These are phyloP conservation scores for Coniella lustricola DNA, from an alignment of 2,329 filamentous ascomycete species.

Conservation along the genomic window DNA sequence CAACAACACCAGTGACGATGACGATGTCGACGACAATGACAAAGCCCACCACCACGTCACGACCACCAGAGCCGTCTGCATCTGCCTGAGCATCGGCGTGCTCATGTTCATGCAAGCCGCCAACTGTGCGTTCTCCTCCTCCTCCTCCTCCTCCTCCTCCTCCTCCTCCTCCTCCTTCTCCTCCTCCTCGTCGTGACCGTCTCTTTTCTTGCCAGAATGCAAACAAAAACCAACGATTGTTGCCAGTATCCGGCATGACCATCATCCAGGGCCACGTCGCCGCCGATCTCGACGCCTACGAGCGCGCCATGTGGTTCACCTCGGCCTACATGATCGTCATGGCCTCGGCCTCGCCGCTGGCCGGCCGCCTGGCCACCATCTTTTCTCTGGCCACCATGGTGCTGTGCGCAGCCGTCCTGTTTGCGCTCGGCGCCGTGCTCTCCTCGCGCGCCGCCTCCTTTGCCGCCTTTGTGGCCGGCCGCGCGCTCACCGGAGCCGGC, in stretches of 20 bases:
- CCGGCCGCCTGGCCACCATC: constrained; percentile 65
- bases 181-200: too few relatives aligned
- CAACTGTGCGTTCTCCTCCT: background rate
- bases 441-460: constrained; percentile 55
- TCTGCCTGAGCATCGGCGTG: constrained; percentile 46
- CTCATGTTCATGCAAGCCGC: constrained; percentile 53
- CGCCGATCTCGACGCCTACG: constrained; percentile 65
- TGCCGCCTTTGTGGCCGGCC: constrained; percentile 58
- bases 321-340: constrained; percentile 61
- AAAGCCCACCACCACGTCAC: constrained; percentile 17
- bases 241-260: constrained; percentile 64
- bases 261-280: constrained; percentile 75
- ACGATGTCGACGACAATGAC: constrained; percentile 2
- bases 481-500: constrained; percentile 61
- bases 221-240: background rate
- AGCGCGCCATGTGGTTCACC: constrained; percentile 72
- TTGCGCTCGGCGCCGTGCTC: constrained; percentile 58
- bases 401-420: constrained; percentile 48
- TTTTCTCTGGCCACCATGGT: constrained; percentile 64
- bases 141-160: too few relatives aligned
- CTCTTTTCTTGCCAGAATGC: background rate
- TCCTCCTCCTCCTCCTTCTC: too few relatives aligned
- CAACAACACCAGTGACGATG: background rate
- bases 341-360: constrained; percentile 60
- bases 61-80: constrained; percentile 32